Evolutionary conservation across 2,329 filamentous ascomycete genomes (phyloP), one percentile per base, ranked within the genome.

Genomic region (Phyllosticta ampelicida): DNA sequence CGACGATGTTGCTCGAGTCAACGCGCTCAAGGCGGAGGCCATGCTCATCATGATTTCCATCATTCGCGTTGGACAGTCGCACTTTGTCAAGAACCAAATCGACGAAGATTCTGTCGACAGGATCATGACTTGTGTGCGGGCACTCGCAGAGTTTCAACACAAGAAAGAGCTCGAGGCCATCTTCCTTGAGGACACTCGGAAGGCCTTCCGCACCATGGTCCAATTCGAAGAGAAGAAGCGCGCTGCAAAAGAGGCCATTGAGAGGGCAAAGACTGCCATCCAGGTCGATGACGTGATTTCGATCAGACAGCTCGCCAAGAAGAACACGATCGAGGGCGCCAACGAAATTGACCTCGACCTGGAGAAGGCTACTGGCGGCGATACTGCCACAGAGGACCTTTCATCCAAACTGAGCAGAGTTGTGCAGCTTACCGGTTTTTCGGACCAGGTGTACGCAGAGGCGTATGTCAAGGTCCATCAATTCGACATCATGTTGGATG

Each of bases 21-120:
- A 99, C 66, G 91, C 92, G 28, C 81, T 99, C 23, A 87, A 90
- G 54, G 94, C 94, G 3, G 94, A 99, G 74, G 94, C 94, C 51
- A 99, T 99, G 94, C 81, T 99, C 56, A 97, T 99, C 70, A 96
- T 97, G 91, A 96, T 99, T 66, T 97, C 94, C 5, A 95, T 99
- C 65, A 90, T 99, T 64, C 90, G 94, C 54, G 94, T 96, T 61
- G 94, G 94, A 48, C 94, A 99, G 74, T 97, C 92, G n/a, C 90
- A 96, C 63, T 99, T 99, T 65, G 94, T 95, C 69, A 97, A 97
- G 77, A 87, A 90, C 1, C 89, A 90, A 2, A 97, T 99, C 63
- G 94, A 99, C 62, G 94, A 99, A 71, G 94, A 99, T 71, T 96
- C 94, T 0, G 83, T 97, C n/a, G 94, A 99, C 72, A 86, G 94